Evolutionary conservation across 305 asterid genomes (phyloP).

Genomic region (Ruellia speciosa): DNA sequence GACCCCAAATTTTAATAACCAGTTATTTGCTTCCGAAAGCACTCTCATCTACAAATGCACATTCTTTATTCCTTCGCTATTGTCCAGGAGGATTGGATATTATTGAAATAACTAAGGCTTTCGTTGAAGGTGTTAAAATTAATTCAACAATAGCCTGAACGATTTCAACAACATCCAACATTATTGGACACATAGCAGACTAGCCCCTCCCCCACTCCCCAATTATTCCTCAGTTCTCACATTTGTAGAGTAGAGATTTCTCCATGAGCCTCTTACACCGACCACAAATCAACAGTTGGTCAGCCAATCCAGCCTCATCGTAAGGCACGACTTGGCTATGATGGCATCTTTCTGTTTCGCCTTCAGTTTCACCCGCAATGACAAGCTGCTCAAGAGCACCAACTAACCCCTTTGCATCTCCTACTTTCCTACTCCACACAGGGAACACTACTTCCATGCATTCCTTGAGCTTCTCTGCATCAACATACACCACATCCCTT

Average conservation of each 20-base stretch:
- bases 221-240: slow-evolving; percentile 30
- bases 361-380: too few species aligned
- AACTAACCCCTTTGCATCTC: slow-evolving; percentile 32
- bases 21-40: too few species aligned
- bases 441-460: slow-evolving; percentile 28
- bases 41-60: too few species aligned
- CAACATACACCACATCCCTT: slow-evolving; percentile 25
- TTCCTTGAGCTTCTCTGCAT: slow-evolving; percentile 22
- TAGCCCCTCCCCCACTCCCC: background rate
- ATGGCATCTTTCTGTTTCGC: background rate
- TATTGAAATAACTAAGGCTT: too few species aligned
- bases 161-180: too few species aligned
- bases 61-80: too few species aligned
- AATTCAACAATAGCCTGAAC: too few species aligned
- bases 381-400: slow-evolving; percentile 25
- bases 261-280: slow-evolving; percentile 39
- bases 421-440: slow-evolving; percentile 31
- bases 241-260: slow-evolving; percentile 49
- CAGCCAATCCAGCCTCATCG: slow-evolving; percentile 49
- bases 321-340: slow-evolving; percentile 32
- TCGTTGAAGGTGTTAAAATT: too few species aligned
- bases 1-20: too few species aligned
- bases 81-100: too few species aligned
- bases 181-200: background rate
- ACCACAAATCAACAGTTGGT: slow-evolving; percentile 33